A percentile compares a stretch with the other conserved stretches of the same genome.
phyloP scores from a whole-genome alignment of 768 basidiomycete species.

The Kwoniella botswanensis region DNA sequence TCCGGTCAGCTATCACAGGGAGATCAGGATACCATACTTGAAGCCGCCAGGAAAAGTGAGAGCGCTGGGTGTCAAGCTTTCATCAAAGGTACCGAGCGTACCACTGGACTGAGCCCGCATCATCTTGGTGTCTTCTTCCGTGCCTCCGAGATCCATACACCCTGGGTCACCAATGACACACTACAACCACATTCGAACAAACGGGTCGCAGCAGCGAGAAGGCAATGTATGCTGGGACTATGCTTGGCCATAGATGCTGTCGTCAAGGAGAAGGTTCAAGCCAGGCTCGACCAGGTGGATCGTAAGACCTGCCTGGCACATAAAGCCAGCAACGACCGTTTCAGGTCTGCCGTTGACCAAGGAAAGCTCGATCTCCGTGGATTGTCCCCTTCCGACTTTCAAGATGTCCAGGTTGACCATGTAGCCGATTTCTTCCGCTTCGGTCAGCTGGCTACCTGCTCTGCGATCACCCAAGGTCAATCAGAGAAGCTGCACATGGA shows the following conservation, averaged over 20 bases:
- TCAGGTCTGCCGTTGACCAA: not conserved
- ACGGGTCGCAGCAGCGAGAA: not conserved
- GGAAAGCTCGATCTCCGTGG: no score
- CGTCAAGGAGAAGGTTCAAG: not conserved
- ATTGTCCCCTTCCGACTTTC: no score
- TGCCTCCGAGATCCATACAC: not conserved
- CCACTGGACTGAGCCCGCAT: not conserved
- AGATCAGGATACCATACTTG: not conserved
- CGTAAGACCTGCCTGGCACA: not conserved
- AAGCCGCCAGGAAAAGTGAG: not conserved
- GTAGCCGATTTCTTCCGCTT: constrained; percentile 2
- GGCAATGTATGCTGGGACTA: not conserved
- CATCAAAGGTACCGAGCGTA: constrained; percentile 1
- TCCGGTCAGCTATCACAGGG: not conserved
- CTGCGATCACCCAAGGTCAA: constrained; percentile 6
- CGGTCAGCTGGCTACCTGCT: constrained; percentile 13
- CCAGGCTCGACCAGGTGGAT: not conserved
- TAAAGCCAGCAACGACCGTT: not conserved
- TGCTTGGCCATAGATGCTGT: constrained; percentile 14
- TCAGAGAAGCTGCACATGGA: constrained; percentile 22
- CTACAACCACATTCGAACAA: not conserved
- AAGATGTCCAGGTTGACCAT: not conserved
- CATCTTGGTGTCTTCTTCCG: constrained; percentile 1
- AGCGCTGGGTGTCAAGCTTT: not conserved
- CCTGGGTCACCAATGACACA: constrained; percentile 6